A percentile compares a stretch with the other conserved stretches of the same genome.
phyloP scores from a whole-genome alignment of 2,329 filamentous ascomycete genomes.

The Hymenoscyphus salicellus region DNA sequence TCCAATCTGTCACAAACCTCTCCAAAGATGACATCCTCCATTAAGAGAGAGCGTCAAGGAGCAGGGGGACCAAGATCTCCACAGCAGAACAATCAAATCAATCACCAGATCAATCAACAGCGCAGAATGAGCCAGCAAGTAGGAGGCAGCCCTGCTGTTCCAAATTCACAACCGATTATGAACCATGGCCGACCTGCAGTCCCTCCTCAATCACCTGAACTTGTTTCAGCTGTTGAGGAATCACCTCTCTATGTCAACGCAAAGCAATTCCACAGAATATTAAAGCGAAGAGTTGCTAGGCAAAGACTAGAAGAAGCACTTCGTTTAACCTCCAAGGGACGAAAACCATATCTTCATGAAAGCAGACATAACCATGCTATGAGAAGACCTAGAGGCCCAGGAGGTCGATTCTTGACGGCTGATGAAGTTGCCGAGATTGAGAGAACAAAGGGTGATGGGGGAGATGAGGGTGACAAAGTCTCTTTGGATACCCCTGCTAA shows the following conservation, averaged over 20 bases:
- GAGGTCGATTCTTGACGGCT: slow-evolving; percentile 91
- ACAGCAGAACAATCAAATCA: slow-evolving; percentile 50
- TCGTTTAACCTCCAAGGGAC: slow-evolving; percentile 86
- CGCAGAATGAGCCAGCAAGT: slow-evolving; percentile 68
- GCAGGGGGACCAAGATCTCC: slow-evolving; percentile 65
- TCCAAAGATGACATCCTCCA: slow-evolving; percentile 65
- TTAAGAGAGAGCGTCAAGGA: slow-evolving; percentile 67
- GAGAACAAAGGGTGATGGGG: slow-evolving; percentile 48
- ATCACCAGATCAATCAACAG: slow-evolving; percentile 49
- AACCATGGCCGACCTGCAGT: slow-evolving; percentile 59
- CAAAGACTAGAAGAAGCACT: slow-evolving; percentile 92
- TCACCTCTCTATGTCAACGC: slow-evolving; percentile 96
- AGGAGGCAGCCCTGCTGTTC: slow-evolving; percentile 70
- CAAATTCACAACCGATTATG: slow-evolving; percentile 73
- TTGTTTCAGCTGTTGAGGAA: slow-evolving; percentile 75
- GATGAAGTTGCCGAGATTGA: slow-evolving; percentile 94
- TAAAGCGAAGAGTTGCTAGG: slow-evolving; percentile 88
- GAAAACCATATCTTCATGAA: slow-evolving; percentile 96
- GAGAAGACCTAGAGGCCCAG: slow-evolving; percentile 88
- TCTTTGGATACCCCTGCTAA: slow-evolving; percentile 34
- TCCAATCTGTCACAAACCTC: slow-evolving; percentile 67
- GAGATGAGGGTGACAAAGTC: slow-evolving; percentile 40
- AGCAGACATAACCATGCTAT: slow-evolving; percentile 98
- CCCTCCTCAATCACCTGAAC: slow-evolving; percentile 74
- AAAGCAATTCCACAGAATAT: slow-evolving; percentile 95